These are phyloP conservation scores for Deuterostichococcus epilithicus DNA, from an alignment of 139 green algal genomes.

Conservation along the genomic window DNA sequence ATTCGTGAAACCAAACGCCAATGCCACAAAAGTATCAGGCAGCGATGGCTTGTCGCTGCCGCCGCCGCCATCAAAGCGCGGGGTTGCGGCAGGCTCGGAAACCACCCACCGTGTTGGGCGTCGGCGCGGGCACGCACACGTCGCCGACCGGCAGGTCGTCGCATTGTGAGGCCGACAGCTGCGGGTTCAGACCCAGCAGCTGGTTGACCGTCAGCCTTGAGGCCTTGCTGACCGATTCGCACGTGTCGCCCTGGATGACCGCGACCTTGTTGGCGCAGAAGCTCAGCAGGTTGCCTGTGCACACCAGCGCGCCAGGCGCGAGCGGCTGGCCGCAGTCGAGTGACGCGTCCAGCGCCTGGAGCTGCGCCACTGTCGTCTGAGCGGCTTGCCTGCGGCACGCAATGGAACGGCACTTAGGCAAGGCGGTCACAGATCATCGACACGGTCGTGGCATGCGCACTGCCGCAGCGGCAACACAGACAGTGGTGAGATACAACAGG, in stretches of 20 bases:
- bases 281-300: neutral
- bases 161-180: slow-evolving; percentile 11
- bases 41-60: too few species aligned
- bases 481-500: too few species aligned
- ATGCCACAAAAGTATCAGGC: too few species aligned
- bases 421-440: too few species aligned
- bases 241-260: neutral
- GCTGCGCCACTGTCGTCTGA: neutral
- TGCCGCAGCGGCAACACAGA: too few species aligned
- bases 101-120: neutral
- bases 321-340: neutral
- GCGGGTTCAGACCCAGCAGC: slow-evolving; percentile 76
- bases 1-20: too few species aligned
- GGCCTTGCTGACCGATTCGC: neutral
- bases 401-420: too few species aligned
- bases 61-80: too few species aligned
- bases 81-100: too few species aligned
- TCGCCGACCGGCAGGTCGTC: neutral
- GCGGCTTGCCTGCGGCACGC: neutral
- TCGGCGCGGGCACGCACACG: neutral
- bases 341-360: neutral
- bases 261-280: neutral
- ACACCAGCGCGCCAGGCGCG: neutral
- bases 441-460: too few species aligned
- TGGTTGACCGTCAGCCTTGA: slow-evolving; percentile 57